These are phyloP conservation scores for Microdochium trichocladiopsis DNA, from an alignment of 2,329 filamentous ascomycete genomes.

Conservation along the genomic window DNA sequence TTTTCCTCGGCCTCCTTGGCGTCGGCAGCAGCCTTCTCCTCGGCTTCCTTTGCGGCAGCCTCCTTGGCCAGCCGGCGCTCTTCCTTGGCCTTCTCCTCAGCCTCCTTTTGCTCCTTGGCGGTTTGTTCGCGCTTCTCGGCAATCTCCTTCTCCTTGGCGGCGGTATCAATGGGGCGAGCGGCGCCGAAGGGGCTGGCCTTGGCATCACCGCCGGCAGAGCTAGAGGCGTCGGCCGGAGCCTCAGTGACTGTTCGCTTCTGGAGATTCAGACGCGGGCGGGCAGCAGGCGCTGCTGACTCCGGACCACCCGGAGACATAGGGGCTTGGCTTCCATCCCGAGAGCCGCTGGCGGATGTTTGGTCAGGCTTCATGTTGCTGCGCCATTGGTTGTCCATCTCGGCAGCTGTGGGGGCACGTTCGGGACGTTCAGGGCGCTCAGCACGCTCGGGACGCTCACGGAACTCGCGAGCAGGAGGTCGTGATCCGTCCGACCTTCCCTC, in stretches of 20 bases:
- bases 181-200: slow-evolving; percentile 94
- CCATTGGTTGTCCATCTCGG: slow-evolving; percentile 93
- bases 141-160: slow-evolving; percentile 79
- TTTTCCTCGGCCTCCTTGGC: slow-evolving; percentile 22
- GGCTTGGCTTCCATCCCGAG: slow-evolving; percentile 68
- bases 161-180: slow-evolving; percentile 89
- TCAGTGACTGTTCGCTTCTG: slow-evolving; percentile 88
- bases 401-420: slow-evolving; percentile 73
- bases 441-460: slow-evolving; percentile 55
- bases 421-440: slow-evolving; percentile 44
- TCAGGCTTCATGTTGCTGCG: slow-evolving; percentile 88
- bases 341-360: slow-evolving; percentile 55
- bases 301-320: slow-evolving; percentile 61
- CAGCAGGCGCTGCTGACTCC: slow-evolving; percentile 44
- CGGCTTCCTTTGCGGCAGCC: slow-evolving; percentile 52
- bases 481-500: slow-evolving; percentile 70
- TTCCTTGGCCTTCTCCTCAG: slow-evolving; percentile 79
- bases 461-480: slow-evolving; percentile 62
- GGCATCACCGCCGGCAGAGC: slow-evolving; percentile 48
- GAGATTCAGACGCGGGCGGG: slow-evolving; percentile 79
- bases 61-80: slow-evolving; percentile 61
- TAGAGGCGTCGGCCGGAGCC: slow-evolving; percentile 39
- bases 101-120: slow-evolving; percentile 76
- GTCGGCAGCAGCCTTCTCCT: slow-evolving; percentile 34
- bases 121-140: slow-evolving; percentile 77